Evolutionary conservation across 1,284 basidiomycete genomes (phyloP).

Genomic region (Austroboletus novae-zelandiae): DNA sequence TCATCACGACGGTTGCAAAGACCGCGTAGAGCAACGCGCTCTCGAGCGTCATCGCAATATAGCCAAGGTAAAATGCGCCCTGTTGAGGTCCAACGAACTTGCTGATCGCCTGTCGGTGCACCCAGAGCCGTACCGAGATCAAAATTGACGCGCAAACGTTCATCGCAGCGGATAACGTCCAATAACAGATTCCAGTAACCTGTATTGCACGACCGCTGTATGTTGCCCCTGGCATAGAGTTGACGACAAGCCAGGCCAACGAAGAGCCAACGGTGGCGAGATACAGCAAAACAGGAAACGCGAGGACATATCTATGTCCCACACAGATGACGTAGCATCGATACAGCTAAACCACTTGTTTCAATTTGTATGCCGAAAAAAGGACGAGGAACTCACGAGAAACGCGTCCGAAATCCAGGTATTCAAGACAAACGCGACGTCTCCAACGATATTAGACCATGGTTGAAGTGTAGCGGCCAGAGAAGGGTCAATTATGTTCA

Average conservation of each 20-base stretch:
- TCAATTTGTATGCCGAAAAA: neutral
- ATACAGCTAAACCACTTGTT: neutral
- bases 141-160: conserved; percentile 16
- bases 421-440: conserved; percentile 19
- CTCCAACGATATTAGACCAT: conserved; percentile 16
- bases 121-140: conserved; percentile 17
- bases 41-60: conserved; percentile 27
- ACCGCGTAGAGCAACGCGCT: no score
- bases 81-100: conserved; percentile 8
- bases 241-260: conserved; percentile 17
- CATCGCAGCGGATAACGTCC: conserved; percentile 16
- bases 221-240: conserved; percentile 8
- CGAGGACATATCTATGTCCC: conserved; percentile 2
- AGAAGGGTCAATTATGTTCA: conserved; percentile 11
- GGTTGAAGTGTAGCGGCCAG: conserved; percentile 14
- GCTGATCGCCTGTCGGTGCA: conserved; percentile 12
- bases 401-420: conserved; percentile 25
- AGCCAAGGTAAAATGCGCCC: conserved; percentile 21
- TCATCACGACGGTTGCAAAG: no score
- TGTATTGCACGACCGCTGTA: conserved; percentile 12
- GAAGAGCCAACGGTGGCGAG: conserved; percentile 18
- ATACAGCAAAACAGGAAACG: conserved; percentile 10
- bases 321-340: conserved; percentile 19
- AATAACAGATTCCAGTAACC: conserved; percentile 14
- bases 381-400: conserved; percentile 1